These are phyloP conservation scores for Blastocystis sp. DNA, from an alignment of 352 stramenopile species.

Conservation along the genomic window DNA sequence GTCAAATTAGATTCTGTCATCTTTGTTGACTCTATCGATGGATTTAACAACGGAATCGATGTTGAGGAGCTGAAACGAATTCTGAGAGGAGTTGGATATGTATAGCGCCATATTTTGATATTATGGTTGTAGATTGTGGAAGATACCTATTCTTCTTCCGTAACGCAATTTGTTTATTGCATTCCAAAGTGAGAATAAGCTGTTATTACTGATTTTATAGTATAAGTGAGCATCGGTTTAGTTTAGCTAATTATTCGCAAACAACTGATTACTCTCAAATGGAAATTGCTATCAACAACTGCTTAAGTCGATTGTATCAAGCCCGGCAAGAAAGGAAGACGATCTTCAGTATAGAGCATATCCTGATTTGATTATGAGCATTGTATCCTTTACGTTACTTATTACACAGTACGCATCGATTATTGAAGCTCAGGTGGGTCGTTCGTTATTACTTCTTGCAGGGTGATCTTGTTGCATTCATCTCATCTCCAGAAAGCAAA, in stretches of 20 bases:
- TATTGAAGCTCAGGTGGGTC: background rate
- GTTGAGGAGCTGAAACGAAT: constrained; percentile 24
- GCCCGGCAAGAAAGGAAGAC: background rate
- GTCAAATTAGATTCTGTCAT: background rate
- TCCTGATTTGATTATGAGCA: background rate
- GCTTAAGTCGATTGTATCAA: background rate
- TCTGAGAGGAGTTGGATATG: background rate
- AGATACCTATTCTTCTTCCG: constrained; percentile 17
- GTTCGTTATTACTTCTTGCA: background rate
- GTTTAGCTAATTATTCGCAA: background rate
- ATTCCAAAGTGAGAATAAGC: background rate
- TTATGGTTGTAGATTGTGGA: constrained; percentile 5
- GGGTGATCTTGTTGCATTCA: background rate
- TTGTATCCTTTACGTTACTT: background rate
- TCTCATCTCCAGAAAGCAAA: background rate
- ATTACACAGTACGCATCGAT: background rate
- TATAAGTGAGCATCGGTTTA: no score
- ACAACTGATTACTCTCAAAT: background rate
- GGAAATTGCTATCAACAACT: background rate
- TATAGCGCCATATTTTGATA: background rate
- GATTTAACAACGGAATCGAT: constrained; percentile 40
- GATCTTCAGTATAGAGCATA: constrained; percentile 37
- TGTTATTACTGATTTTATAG: no score
- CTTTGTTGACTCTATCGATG: constrained; percentile 38
- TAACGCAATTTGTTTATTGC: constrained; percentile 40